phyloP scores from a whole-genome alignment of 768 basidiomycete species.

The Paxillus rubicundulus region DNA sequence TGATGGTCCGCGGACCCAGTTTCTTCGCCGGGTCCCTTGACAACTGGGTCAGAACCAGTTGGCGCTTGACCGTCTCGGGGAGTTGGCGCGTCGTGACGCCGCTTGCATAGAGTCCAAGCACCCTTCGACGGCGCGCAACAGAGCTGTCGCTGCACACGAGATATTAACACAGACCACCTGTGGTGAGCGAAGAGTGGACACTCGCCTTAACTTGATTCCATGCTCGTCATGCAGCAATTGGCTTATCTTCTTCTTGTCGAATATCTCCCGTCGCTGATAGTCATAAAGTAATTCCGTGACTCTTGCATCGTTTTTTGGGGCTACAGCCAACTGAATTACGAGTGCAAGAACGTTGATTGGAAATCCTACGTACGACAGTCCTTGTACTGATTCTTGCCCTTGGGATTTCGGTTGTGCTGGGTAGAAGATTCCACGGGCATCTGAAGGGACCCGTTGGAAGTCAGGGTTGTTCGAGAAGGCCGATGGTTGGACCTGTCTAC shows the following conservation, averaged over 20 bases:
- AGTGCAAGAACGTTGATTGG: not conserved
- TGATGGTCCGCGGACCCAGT: constrained; percentile 28
- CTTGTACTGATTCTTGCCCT: constrained; percentile 30
- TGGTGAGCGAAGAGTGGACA: not conserved
- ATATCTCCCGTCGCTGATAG: constrained; percentile 29
- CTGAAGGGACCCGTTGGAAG: not conserved
- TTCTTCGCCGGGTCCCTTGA: constrained; percentile 31
- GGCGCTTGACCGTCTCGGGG: constrained; percentile 27
- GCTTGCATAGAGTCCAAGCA: constrained; percentile 31
- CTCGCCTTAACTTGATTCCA: constrained; percentile 31
- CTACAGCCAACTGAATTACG: constrained; percentile 7
- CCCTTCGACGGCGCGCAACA: constrained; percentile 26
- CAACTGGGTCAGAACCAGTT: constrained; percentile 36
- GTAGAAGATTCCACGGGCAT: not conserved
- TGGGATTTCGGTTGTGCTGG: constrained; percentile 18
- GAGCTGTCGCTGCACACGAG: constrained; percentile 26
- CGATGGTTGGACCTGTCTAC: not conserved
- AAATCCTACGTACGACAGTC: constrained; percentile 25
- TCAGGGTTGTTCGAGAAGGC: not conserved
- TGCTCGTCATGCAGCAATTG: constrained; percentile 27
- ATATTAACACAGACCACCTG: not conserved
- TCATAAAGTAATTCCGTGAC: constrained; percentile 15
- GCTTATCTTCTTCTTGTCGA: constrained; percentile 23
- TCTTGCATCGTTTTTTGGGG: constrained; percentile 22
- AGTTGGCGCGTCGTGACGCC: constrained; percentile 28